These are phyloP conservation scores for Aspergillus baeticus DNA, from an alignment of 495 filamentous ascomycete species.

Conservation along the genomic window DNA sequence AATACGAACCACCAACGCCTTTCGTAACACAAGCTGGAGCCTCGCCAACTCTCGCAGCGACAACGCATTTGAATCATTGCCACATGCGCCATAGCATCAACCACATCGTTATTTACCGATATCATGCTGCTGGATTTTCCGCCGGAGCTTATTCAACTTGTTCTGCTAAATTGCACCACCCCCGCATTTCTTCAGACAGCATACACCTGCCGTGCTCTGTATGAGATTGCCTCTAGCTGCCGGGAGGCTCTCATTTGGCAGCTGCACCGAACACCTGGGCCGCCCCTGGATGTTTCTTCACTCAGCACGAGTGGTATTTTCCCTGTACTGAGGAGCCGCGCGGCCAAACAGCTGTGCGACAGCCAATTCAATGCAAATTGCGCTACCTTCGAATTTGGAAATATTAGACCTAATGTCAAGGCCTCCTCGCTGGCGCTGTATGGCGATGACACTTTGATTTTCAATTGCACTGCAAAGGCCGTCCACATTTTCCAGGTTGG, in stretches of 20 bases:
- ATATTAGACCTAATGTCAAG: conserved; percentile 24
- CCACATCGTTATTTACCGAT: not conserved
- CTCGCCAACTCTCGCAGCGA: not conserved
- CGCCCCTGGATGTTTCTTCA: conserved; percentile 11
- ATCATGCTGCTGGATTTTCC: conserved; percentile 39
- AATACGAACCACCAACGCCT: too few relatives aligned
- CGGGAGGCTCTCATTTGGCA: conserved; percentile 35
- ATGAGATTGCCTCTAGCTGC: conserved; percentile 82
- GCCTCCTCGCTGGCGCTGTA: conserved; percentile 27
- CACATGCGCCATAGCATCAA: too few relatives aligned
- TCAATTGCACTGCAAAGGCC: too few relatives aligned
- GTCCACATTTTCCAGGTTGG: conserved; percentile 28
- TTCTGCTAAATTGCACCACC: conserved; percentile 33
- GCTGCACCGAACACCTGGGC: conserved; percentile 34
- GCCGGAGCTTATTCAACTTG: conserved; percentile 39
- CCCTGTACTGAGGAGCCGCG: conserved; percentile 20
- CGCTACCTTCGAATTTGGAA: conserved; percentile 24
- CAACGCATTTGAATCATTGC: not conserved
- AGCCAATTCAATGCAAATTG: conserved; percentile 26
- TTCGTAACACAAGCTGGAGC: not conserved
- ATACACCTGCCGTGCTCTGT: conserved; percentile 49
- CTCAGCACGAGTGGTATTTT: conserved; percentile 28
- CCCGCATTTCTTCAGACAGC: conserved; percentile 36
- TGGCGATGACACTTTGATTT: conserved; percentile 8
- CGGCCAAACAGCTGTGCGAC: conserved; percentile 32